Percentiles rank a stretch among this genome's conserved stretches.
These are phyloP conservation scores for Cladobotryum protrusum DNA, from an alignment of 2,329 filamentous ascomycete genomes.

Conservation along the genomic window DNA sequence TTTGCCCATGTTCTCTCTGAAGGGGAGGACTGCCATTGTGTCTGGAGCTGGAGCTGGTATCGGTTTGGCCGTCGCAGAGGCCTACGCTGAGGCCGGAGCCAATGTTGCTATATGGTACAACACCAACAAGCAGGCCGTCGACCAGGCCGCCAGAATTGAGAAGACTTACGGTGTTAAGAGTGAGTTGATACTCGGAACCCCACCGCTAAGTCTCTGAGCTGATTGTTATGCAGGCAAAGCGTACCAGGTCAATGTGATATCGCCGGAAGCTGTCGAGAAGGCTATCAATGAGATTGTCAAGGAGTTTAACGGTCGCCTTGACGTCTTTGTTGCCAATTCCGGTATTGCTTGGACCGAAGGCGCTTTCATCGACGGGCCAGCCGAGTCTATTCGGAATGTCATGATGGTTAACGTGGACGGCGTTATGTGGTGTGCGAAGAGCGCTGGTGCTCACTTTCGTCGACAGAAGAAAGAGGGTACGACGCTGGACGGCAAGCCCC, in stretches of 20 bases:
- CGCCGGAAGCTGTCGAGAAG: conserved; percentile 43
- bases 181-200: conserved; percentile 29
- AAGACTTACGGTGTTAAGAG: conserved; percentile 62
- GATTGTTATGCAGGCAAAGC: conserved; percentile 14
- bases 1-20: conserved; percentile 61
- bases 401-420: conserved; percentile 68
- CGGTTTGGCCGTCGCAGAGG: conserved; percentile 58
- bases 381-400: conserved; percentile 61
- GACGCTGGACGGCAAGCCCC: conserved; percentile 53
- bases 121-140: conserved; percentile 57
- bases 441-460: conserved; percentile 63
- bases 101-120: conserved; percentile 71
- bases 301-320: conserved; percentile 69
- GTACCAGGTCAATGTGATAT: conserved; percentile 56
- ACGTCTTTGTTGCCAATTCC: conserved; percentile 74
- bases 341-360: conserved; percentile 69
- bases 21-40: conserved; percentile 64
- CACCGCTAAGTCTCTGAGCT: background rate
- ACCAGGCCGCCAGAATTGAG: conserved; percentile 57
- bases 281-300: conserved; percentile 47
- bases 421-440: conserved; percentile 70
- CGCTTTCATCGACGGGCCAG: conserved; percentile 56
- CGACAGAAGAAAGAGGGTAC: conserved; percentile 64
- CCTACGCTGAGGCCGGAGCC: conserved; percentile 62
- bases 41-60: conserved; percentile 63